phyloP scores from a whole-genome alignment of 805 yeast species.

The Lachancea mirantina region DNA sequence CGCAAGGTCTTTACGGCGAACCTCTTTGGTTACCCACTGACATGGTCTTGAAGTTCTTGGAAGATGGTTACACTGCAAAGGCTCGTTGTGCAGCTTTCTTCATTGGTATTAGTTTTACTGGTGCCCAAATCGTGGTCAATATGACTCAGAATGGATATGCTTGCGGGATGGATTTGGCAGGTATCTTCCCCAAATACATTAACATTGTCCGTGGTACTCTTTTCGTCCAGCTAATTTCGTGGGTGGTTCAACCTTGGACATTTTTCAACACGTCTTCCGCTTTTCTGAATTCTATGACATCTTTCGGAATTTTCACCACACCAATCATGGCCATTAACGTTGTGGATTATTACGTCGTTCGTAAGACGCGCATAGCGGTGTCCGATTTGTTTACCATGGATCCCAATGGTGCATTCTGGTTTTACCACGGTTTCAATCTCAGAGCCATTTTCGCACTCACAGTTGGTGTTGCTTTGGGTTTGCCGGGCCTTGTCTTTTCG shows the following conservation, averaged over 20 bases:
- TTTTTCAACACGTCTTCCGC: slow-evolving; percentile 34
- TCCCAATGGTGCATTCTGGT: slow-evolving; percentile 18
- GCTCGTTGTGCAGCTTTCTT: slow-evolving; percentile 39
- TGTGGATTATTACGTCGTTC: slow-evolving; percentile 33
- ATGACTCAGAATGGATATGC: slow-evolving; percentile 34
- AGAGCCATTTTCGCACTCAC: slow-evolving; percentile 13
- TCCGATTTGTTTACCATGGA: slow-evolving; percentile 31
- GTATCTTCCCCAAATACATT: slow-evolving; percentile 30
- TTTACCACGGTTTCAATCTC: slow-evolving; percentile 14
- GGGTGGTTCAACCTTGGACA: slow-evolving; percentile 37
- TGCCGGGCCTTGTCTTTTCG: slow-evolving; percentile 18
- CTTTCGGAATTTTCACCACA: slow-evolving; percentile 34
- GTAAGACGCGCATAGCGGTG: slow-evolving; percentile 28
- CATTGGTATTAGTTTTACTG: slow-evolving; percentile 31
- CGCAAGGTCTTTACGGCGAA: slow-evolving; percentile 30
- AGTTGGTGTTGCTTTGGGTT: slow-evolving; percentile 14
- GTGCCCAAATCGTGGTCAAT: slow-evolving; percentile 33
- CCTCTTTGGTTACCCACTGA: slow-evolving; percentile 36
- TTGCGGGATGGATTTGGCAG: slow-evolving; percentile 36
- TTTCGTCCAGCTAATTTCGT: slow-evolving; percentile 29
- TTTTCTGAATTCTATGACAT: slow-evolving; percentile 33
- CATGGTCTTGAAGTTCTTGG: slow-evolving; percentile 35
- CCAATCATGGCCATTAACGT: slow-evolving; percentile 33
- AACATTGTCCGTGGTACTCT: slow-evolving; percentile 34
- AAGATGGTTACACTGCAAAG: slow-evolving; percentile 29